Conservation (phyloP, 352 stramenopile genomes). For the Globisporangium canariense region DNA sequence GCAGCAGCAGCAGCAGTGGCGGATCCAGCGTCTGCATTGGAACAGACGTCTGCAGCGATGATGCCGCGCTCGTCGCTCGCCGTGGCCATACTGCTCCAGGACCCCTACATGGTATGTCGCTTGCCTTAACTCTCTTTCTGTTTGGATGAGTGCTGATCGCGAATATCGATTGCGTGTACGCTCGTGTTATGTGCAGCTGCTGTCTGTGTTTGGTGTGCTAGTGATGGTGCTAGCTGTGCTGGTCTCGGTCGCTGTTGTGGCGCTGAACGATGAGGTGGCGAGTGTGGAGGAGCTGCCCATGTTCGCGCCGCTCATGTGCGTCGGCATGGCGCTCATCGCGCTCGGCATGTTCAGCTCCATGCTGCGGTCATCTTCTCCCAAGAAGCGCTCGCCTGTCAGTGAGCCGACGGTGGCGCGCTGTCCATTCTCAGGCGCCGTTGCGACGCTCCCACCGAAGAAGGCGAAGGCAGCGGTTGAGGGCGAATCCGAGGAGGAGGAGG, state of each 20-base stretch:
- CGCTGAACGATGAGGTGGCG: constrained; percentile 35
- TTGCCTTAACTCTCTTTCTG: not conserved
- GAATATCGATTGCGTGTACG: not conserved
- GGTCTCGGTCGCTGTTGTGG: constrained; percentile 47
- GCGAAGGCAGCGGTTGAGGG: not conserved
- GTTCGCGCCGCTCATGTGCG: constrained; percentile 64
- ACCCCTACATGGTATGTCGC: constrained; percentile 38
- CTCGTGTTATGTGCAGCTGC: constrained; percentile 12
- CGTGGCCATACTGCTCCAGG: constrained; percentile 41
- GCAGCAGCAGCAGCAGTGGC: constrained; percentile 15
- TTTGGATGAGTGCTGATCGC: not conserved
- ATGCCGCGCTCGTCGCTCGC: constrained; percentile 28
- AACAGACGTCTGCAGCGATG: constrained; percentile 9
- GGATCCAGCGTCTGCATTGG: not conserved
- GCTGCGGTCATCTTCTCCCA: constrained; percentile 19
- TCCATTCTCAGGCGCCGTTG: constrained; percentile 15
- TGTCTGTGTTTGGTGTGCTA: constrained; percentile 48
- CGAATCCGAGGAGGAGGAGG: constrained; percentile 25
- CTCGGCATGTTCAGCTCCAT: constrained; percentile 44
- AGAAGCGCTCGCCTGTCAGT: constrained; percentile 20
- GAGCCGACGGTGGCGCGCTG: constrained; percentile 10
- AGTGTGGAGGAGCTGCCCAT: constrained; percentile 59
- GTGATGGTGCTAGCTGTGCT: constrained; percentile 53
- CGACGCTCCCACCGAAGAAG: constrained; percentile 1
- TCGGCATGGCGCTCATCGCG: constrained; percentile 51